Conservation (phyloP, 1,284 basidiomycete species). For the Austroboletus novae-zelandiae region DNA sequence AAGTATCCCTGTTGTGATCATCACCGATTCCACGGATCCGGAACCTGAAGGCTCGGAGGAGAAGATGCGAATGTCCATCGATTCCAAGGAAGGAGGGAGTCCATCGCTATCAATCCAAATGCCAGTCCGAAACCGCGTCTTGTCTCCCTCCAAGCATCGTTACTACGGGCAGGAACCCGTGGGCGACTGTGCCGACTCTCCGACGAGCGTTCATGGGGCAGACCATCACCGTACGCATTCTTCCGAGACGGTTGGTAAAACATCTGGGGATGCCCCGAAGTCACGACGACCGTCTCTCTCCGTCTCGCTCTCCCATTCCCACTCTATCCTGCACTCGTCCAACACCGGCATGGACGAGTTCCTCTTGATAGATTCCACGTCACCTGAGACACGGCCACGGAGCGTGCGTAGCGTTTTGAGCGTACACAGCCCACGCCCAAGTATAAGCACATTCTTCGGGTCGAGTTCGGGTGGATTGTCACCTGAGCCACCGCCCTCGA, state of each 20-base stretch:
- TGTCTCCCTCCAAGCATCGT: conserved; percentile 18
- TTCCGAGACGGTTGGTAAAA: background rate
- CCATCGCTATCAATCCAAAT: conserved; percentile 10
- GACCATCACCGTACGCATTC: conserved; percentile 1
- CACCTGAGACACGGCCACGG: conserved; percentile 4
- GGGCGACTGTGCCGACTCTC: conserved; percentile 1
- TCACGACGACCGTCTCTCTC: conserved; percentile 18
- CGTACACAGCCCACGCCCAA: conserved; percentile 3
- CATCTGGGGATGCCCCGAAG: background rate
- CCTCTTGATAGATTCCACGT: conserved; percentile 14
- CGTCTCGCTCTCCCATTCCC: conserved; percentile 11
- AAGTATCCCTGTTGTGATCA: conserved; percentile 18
- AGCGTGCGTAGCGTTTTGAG: conserved; percentile 8
- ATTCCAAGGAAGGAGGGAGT: background rate
- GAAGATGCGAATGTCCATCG: conserved; percentile 8
- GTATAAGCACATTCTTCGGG: background rate
- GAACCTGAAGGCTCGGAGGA: conserved; percentile 1
- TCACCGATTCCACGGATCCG: conserved; percentile 14
- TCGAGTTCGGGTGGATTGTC: background rate
- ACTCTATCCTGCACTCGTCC: conserved; percentile 16
- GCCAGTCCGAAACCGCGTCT: conserved; percentile 20
- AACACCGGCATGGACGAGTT: conserved; percentile 24
- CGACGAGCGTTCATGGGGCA: background rate
- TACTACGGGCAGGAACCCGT: conserved; percentile 16
- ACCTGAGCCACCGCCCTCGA: background rate